phyloP scores from a whole-genome alignment of 2,329 filamentous ascomycete genomes.

The Ophiostoma piceae region DNA sequence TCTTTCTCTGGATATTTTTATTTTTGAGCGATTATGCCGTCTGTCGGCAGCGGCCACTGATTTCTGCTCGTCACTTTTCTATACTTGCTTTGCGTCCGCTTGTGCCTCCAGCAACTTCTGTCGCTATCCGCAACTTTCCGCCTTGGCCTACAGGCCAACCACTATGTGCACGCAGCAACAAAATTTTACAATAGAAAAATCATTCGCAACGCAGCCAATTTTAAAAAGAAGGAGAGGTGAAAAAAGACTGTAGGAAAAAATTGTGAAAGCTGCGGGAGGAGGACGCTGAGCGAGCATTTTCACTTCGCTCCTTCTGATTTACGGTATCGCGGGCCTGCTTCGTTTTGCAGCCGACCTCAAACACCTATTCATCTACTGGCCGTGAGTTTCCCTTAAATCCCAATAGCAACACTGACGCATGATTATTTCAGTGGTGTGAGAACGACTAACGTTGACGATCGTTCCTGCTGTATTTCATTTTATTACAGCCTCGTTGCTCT shows the following conservation, averaged over 20 bases:
- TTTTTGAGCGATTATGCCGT: neutral
- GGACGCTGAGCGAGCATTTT: neutral
- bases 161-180: neutral
- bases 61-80: neutral
- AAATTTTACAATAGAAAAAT: no score
- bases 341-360: neutral
- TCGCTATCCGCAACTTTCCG: constrained; percentile 17
- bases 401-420: neutral
- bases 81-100: neutral
- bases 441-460: neutral
- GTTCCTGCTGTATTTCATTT: neutral
- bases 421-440: neutral
- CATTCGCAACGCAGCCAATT: neutral
- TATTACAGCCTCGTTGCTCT: neutral
- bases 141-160: neutral
- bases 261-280: neutral
- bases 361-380: neutral
- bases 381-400: neutral
- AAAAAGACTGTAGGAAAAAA: neutral
- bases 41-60: neutral
- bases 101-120: constrained; percentile 17
- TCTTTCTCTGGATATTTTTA: no score
- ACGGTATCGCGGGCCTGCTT: neutral
- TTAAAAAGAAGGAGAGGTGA: neutral
- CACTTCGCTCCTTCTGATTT: neutral